Base-by-base conservation (phyloP, 78 protist genomes). In the Dictyostelium firmibasis region DNA sequence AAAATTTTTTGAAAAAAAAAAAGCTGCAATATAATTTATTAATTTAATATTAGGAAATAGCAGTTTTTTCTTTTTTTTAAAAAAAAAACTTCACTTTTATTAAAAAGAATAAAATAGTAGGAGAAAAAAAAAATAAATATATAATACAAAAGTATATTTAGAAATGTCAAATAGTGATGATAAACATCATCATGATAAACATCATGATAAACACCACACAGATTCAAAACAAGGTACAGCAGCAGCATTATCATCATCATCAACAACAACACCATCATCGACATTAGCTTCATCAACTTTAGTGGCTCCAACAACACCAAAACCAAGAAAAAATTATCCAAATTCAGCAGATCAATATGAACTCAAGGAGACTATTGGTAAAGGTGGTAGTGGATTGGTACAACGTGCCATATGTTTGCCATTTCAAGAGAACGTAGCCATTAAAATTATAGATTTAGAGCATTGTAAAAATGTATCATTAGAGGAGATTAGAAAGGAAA, bases 311-410 rank as follows among this genome's bases (percentile, higher is more conserved):
- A 20, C 33, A 62, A 67, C 75, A 67, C 33, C 75, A 67, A 87
- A 50, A 74, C 70, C 94, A 13, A 81, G 62, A 47, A 89, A 89
- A 69, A 35, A 18, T 1, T 89, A 81, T 36, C 94, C 94, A 41
- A 89, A 81, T 70, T 41, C 79, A 44, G 94, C 94, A 25, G 86
- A 78, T 70, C 86, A 89, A 35, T 89, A 89, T 25, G 94, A 89
- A 89, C 44, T 89, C 11, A 89, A 89, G 41, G 94, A 89, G 9
- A 89, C 36, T 9, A 89, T 89, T 43, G 94, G 94, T 47, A 89
- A 81, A 50, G 94, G 94, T 81, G 94, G 94, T 10, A 89, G 94
- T 70, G 94, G 94, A 43, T 35, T n/a, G n/a, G 94, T 89, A 7
- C 64, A 89, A 3, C 44, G 87, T 38, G 94, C 94, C 11, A 31